Evolutionary conservation across 257 asterid species (phyloP), one percentile per base, ranked within the genome.

Genomic region (Rauvolfia tetraphylla): DNA sequence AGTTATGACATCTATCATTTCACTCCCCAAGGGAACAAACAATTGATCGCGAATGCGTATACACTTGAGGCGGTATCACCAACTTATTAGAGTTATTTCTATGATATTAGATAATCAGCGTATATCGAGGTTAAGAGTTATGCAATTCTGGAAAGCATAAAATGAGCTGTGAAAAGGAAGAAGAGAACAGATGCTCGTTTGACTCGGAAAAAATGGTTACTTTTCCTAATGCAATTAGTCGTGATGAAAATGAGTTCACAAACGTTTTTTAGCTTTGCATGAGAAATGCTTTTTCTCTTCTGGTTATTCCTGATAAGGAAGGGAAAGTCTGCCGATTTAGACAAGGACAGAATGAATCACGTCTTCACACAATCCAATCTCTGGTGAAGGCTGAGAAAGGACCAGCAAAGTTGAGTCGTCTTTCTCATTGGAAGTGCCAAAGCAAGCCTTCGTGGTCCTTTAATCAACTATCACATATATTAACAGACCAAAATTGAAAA

Each of bases 361-460:
- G 72, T 58, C 67, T 7, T 42, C 77, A 76, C 73, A 61, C 81
- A 79, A 85, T 83, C 79, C 42, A 73, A 79, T 54, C 39, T 76
- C 15, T 12, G 53, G 48, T 74, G 79, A 31, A 46, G 61, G 68
- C 75, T 56, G 72, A 31, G 71, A 75, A 72, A 31, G 76, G 73
- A 31, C 69, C 66, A 29, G 22, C 62, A 75, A 79, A 84, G 83
- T 58, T 77, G 85, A 88, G 74, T 76, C 57, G 88, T 83, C 87
- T 68, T 72, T 81, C 85, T 83, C 90, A 79, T 2, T 29, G 70
- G 70, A 73, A 61, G 34, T 73, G 69, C 83, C 86, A 84, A 87
- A 75, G 46, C 88, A 75, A 59, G 83, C 74, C 84, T 76, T 76
- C 78, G 89, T 85, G 91, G 89, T 87, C 89, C 87, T 77, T 23